Evolutionary conservation across 306 rosid species (phyloP).

Genomic region (Alnus rubra): DNA sequence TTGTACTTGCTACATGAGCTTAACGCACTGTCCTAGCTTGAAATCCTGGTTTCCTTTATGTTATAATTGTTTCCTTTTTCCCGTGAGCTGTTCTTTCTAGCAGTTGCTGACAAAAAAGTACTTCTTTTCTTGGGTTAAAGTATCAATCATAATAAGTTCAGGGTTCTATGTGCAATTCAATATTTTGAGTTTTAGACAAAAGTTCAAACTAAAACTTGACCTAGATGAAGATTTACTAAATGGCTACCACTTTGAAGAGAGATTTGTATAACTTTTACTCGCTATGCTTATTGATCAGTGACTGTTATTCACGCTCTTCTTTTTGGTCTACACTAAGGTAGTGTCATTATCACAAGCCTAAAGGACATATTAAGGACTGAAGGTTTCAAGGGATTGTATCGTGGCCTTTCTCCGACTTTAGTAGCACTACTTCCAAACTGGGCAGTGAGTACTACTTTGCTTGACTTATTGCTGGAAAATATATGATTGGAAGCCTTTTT

Average conservation of each 20-base stretch:
- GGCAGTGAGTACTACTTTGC: slow-evolving; percentile 74
- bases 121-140: neutral
- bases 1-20: neutral
- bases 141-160: neutral
- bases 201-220: neutral
- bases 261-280: neutral
- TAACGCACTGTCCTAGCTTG: neutral
- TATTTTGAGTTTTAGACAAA: neutral
- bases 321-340: slow-evolving; percentile 52
- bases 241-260: neutral
- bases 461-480: slow-evolving; percentile 15
- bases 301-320: slow-evolving; percentile 19
- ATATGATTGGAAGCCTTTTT: neutral
- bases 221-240: neutral
- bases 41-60: neutral
- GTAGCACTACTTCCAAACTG: slow-evolving; percentile 96
- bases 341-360: slow-evolving; percentile 72
- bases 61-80: neutral
- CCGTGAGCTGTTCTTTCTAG: neutral
- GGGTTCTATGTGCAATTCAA: neutral
- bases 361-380: slow-evolving; percentile 68
- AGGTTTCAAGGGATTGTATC: slow-evolving; percentile 89
- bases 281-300: neutral
- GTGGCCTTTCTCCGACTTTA: slow-evolving; percentile 94
- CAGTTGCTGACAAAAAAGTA: neutral